A percentile compares a stretch with the other conserved stretches of the same genome.
Conservation (phyloP, 176 grass and related monocot genomes). For the Oryza meridionalis region DNA sequence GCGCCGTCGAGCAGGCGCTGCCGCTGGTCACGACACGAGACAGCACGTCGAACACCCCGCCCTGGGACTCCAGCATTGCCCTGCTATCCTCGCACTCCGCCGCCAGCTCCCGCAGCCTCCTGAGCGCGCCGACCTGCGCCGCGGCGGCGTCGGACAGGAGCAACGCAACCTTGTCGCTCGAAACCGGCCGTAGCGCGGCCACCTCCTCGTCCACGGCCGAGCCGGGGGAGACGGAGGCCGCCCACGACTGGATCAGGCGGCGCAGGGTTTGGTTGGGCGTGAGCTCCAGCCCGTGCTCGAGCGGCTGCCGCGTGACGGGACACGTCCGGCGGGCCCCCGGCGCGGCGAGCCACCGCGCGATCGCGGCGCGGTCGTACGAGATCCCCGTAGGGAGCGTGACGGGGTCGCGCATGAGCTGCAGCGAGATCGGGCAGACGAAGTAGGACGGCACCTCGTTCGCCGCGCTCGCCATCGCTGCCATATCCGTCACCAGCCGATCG, state of each 20-base stretch:
- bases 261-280: conserved; percentile 98
- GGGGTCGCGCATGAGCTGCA: conserved; percentile 90
- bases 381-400: conserved; percentile 87
- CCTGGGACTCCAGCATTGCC: conserved; percentile 42
- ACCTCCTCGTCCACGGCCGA: conserved; percentile 38
- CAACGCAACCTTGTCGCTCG: conserved; percentile 25
- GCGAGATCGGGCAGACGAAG: conserved; percentile 94
- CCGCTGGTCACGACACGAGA: conserved; percentile 38
- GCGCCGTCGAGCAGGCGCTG: conserved; percentile 37
- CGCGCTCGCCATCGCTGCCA: conserved; percentile 39
- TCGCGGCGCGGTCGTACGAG: conserved; percentile 77
- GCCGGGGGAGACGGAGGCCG: conserved; percentile 47
- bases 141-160: conserved; percentile 46
- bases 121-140: conserved; percentile 47
- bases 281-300: conserved; percentile 52
- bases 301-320: conserved; percentile 68
- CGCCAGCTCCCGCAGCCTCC: conserved; percentile 50
- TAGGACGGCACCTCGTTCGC: conserved; percentile 70
- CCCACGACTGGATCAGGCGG: conserved; percentile 86
- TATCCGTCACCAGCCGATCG: background rate
- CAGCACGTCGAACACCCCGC: conserved; percentile 46
- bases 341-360: conserved; percentile 71
- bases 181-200: conserved; percentile 30
- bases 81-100: conserved; percentile 43
- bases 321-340: conserved; percentile 37